Base-by-base conservation (phyloP, 495 filamentous ascomycete genomes). In the Penicillium simplicissimum region DNA sequence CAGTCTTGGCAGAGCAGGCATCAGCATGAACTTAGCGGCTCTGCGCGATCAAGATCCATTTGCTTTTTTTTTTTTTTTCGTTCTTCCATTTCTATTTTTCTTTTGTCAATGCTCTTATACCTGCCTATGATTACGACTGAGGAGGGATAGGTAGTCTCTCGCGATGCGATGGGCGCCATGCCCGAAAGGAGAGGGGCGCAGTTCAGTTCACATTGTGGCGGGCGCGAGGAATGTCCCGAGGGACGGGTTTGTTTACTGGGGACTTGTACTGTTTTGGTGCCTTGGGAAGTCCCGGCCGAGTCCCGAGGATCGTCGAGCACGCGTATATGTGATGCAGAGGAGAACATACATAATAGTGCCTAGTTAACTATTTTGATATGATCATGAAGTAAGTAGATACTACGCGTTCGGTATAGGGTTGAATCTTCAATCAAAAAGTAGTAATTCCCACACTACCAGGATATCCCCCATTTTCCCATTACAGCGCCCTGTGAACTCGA, bases 391-490 rank as follows among this genome's bases (percentile, higher is more conserved):
- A n/a, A n/a, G 28, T 34, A 14, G 21, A 17, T 43, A 42, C 38
- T 57, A 47, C 38, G 15, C 1, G 4, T 37, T 0, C 28, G 25
- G 25, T 28, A 33, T 6, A n/a, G 8, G n/a, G 28, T 31, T 5
- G 28, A 31, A 31, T 31, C 28, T 31, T 52, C 14, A 62, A 55
- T 61, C 60, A 67, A 58, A 67, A 34, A 52, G n/a, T 64, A 72
- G 62, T 63, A 65, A 65, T 75, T 74, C 68, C 68, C 69, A 59
- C 64, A 75, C 70, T 79, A 73, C 69, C 70, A 70, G 71, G 68
- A 74, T 70, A 73, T 73, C 66, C 57, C 57, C 72, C 63, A 71
- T 76, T 77, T 75, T 74, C 74, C 76, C 74, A 75, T 79, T 77
- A 77, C 70, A 77, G 76, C 76, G 76, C 76, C 76, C 72, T 71